Conservation (phyloP, 768 basidiomycete species). For the Tulasnella sp. region DNA sequence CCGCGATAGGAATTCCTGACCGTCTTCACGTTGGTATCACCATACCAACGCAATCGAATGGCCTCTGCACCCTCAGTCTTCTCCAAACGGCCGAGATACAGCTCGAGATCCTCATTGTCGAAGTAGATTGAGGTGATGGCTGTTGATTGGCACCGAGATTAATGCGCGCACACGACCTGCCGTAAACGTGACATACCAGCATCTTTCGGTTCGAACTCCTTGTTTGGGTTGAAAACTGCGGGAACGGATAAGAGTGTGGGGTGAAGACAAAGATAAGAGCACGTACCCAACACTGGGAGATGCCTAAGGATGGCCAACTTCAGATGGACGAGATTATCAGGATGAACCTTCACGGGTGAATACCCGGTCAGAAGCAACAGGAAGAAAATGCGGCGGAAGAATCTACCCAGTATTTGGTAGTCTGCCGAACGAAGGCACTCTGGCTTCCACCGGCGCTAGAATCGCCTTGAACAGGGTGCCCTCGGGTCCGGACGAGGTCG, state of each 20-base stretch:
- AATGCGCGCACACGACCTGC: background rate
- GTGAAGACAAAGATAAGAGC: background rate
- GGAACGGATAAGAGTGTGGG: background rate
- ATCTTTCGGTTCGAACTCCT: slow-evolving; percentile 80
- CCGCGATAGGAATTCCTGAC: slow-evolving; percentile 29
- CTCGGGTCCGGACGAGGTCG: slow-evolving; percentile 87
- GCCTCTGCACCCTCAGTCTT: slow-evolving; percentile 99
- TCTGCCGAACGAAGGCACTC: slow-evolving; percentile 96
- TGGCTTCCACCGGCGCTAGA: slow-evolving; percentile 88
- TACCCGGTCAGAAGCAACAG: slow-evolving; percentile 9
- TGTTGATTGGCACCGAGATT: slow-evolving; percentile 21
- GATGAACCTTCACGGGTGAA: slow-evolving; percentile 46
- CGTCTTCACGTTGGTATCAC: slow-evolving; percentile 68
- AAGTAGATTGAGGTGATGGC: slow-evolving; percentile 98
- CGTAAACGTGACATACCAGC: slow-evolving; percentile 36
- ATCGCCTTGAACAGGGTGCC: slow-evolving; percentile 89
- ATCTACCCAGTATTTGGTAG: slow-evolving; percentile 95
- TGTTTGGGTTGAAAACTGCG: slow-evolving; percentile 83
- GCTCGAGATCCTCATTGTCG: slow-evolving; percentile 87
- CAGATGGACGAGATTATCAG: slow-evolving; percentile 85
- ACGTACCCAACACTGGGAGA: slow-evolving; percentile 81
- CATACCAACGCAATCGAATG: slow-evolving; percentile 93
- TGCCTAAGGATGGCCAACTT: slow-evolving; percentile 88
- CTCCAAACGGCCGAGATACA: slow-evolving; percentile 92
- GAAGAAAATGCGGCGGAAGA: background rate